Evolutionary conservation across 2,329 filamentous ascomycete species (phyloP), one percentile per base, ranked within the genome.

Genomic region (Albifimbria verrucaria): DNA sequence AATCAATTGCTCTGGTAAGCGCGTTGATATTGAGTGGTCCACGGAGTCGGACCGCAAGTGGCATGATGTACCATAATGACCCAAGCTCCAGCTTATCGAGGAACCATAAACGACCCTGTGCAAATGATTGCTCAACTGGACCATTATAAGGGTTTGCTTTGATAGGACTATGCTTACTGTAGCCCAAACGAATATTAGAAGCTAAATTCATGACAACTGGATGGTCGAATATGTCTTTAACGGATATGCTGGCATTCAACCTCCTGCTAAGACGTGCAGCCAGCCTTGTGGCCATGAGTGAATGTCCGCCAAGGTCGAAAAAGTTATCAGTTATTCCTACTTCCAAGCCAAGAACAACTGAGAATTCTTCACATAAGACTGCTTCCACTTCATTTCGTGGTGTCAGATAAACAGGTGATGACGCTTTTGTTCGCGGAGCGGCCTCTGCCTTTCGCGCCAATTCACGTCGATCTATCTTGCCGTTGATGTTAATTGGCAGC

Each of bases 81-180:
- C 48, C 52, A 3, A 44, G 54, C 20, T 56, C 18, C 10, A 58
- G 54, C 26, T 52, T 49, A n/a, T 58, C 47, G 4, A 56, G 20
- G 43, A 58, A 56, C 56, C 56, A 58, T 5, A 58, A 36, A 7
- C 54, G 54, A 6, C 48, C 49, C 26, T 56, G 56, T 17, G 52
- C 54, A 25, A 54, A 56, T 21, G 56, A 58, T 39, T 58, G 56
- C 23, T 54, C 49, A 2, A 51, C 47, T 3, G 55, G 47, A 2
- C 48, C 48, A 4, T 47, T 12, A 25, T 47, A 49, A 36, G 41
- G 11, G 12, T 10, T 46, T 3, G 23, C 5, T 9, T 2, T 25
- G 42, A 42, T 23, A 41, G 32, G 21, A 15, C 9, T 25, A 9
- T 22, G 26, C 17, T 41, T 17, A 20, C 24, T 18, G 26, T 42